phyloP scores from a whole-genome alignment of 2,329 filamentous ascomycete species.

The Arachnopeziza araneosa region DNA sequence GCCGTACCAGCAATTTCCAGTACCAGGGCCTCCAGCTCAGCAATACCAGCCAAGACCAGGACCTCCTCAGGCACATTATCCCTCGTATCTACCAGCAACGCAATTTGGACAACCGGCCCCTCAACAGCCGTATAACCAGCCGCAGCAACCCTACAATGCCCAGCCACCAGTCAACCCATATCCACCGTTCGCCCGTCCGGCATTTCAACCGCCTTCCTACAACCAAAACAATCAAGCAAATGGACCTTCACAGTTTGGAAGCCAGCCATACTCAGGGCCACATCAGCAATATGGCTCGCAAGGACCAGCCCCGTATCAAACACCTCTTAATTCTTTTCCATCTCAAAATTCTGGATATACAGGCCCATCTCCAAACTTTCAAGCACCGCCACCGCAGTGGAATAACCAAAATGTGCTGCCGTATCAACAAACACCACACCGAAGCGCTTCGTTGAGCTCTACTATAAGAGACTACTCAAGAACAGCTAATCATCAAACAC shows the following conservation, averaged over 20 bases:
- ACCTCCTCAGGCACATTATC: conserved; percentile 14
- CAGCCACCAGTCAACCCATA: conserved; percentile 3
- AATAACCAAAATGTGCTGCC: conserved; percentile 7
- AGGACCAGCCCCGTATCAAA: conserved; percentile 16
- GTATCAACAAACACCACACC: not conserved
- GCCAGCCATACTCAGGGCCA: conserved; percentile 12
- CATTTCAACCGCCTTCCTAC: conserved; percentile 14
- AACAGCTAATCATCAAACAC: conserved; percentile 2
- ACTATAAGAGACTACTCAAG: not conserved
- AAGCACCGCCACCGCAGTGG: conserved; percentile 14
- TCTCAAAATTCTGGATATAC: conserved; percentile 15
- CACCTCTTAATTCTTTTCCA: conserved; percentile 12
- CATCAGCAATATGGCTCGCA: conserved; percentile 17
- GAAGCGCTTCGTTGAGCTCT: not conserved
- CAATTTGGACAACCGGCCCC: conserved; percentile 19
- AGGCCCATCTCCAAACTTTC: conserved; percentile 4
- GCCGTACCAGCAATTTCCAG: conserved; percentile 22
- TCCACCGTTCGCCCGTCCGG: conserved; percentile 13
- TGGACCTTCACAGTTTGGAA: conserved; percentile 16
- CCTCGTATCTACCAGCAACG: conserved; percentile 17
- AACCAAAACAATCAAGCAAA: conserved; percentile 16
- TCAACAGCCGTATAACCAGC: conserved; percentile 16
- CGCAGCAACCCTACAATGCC: conserved; percentile 15
- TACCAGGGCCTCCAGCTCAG: conserved; percentile 16
- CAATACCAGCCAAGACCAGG: conserved; percentile 7